A percentile compares a stretch with the other conserved stretches of the same genome.
Evolutionary conservation across 805 yeast genomes (phyloP).

Genomic region (Komagataella phaffii): DNA sequence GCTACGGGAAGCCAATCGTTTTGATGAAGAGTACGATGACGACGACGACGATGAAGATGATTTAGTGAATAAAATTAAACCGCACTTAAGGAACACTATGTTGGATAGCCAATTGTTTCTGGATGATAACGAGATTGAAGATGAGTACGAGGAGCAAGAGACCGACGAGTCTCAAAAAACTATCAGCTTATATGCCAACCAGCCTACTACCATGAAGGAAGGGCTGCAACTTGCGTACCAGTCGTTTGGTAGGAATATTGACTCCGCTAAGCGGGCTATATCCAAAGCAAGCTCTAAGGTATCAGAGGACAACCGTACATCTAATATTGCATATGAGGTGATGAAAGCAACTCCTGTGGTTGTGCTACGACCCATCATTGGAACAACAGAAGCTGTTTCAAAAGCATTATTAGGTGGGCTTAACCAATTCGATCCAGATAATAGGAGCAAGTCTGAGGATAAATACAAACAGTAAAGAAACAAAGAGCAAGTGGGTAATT

Average conservation of each 20-base stretch:
- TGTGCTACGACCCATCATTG: constrained; percentile 74
- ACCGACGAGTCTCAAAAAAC: constrained; percentile 24
- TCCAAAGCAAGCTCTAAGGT: constrained; percentile 46
- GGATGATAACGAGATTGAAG: constrained; percentile 1
- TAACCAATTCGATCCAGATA: constrained; percentile 62
- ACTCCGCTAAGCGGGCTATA: constrained; percentile 52
- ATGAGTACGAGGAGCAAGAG: constrained; percentile 13
- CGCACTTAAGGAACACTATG: background rate
- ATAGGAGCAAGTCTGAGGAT: constrained; percentile 44
- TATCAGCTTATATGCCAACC: constrained; percentile 72
- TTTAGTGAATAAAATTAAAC: background rate
- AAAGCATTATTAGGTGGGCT: constrained; percentile 74
- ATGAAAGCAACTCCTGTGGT: constrained; percentile 73
- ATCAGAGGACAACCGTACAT: constrained; percentile 50
- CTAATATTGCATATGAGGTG: constrained; percentile 52
- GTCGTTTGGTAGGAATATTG: constrained; percentile 55
- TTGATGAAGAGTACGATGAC: constrained; percentile 20
- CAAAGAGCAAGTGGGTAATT: background rate
- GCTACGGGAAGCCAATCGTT: background rate
- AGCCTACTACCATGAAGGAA: constrained; percentile 56
- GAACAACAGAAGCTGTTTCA: constrained; percentile 83
- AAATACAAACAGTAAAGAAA: constrained; percentile 34
- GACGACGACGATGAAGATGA: constrained; percentile 9
- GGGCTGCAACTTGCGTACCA: constrained; percentile 69
- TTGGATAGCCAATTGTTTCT: background rate